These are phyloP conservation scores for Pseudogymnoascus sp. DNA, from an alignment of 2,329 filamentous ascomycete genomes.

Conservation along the genomic window DNA sequence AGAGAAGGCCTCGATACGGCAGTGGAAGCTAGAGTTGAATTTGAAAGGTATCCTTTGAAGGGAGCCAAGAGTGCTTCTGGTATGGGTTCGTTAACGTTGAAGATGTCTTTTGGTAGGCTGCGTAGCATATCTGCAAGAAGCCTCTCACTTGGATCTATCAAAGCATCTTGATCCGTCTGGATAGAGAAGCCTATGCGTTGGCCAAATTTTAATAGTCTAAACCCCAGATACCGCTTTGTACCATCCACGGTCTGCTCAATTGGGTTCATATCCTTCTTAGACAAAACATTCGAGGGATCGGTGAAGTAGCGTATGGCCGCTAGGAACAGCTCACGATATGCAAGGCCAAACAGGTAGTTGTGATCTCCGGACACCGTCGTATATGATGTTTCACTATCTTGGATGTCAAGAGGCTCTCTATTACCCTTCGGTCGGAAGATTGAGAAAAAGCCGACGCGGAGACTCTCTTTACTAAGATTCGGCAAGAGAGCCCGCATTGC, in stretches of 20 bases:
- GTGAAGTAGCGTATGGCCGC: background rate
- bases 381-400: background rate
- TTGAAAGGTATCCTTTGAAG: background rate
- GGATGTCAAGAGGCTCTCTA: background rate
- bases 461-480: background rate
- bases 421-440: background rate
- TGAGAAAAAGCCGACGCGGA: background rate
- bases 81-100: background rate
- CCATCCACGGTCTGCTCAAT: background rate
- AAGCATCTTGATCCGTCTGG: background rate
- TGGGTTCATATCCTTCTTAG: background rate
- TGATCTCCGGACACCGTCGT: background rate
- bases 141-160: background rate
- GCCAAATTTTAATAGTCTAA: background rate
- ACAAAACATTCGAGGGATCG: background rate
- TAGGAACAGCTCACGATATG: background rate
- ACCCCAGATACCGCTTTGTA: background rate
- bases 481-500: background rate
- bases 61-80: background rate
- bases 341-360: background rate
- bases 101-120: background rate
- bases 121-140: background rate
- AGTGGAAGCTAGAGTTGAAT: background rate
- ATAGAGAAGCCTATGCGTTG: background rate
- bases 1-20: conserved; percentile 9